Conservation (phyloP, 495 filamentous ascomycete species). For the Bacidia rubella region DNA sequence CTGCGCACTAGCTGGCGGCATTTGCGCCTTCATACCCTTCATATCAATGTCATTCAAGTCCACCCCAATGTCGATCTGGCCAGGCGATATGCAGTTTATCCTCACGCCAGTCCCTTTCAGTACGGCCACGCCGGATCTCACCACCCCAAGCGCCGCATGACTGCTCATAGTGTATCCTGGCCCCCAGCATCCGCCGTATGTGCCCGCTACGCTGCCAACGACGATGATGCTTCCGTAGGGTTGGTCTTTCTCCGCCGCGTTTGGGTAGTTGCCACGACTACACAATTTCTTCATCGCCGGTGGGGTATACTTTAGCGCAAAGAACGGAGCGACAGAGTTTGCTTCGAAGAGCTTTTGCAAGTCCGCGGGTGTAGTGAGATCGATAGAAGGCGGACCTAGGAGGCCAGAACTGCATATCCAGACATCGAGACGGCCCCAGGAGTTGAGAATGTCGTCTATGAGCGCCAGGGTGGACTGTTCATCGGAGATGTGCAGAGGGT, state of each 20-base stretch:
- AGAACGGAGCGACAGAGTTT: conserved; percentile 46
- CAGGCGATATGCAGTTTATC: conserved; percentile 45
- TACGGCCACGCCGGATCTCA: conserved; percentile 41
- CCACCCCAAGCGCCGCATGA: conserved; percentile 46
- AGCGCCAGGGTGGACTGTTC: conserved; percentile 46
- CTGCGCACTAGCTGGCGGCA: conserved; percentile 42
- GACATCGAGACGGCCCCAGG: conserved; percentile 45
- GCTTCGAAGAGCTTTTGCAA: conserved; percentile 42
- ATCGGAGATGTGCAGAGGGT: conserved; percentile 39
- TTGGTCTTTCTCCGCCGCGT: conserved; percentile 42
- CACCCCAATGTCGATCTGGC: conserved; percentile 45
- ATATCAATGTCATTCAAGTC: conserved; percentile 41
- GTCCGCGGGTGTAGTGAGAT: conserved; percentile 37
- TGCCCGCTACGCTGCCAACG: conserved; percentile 39
- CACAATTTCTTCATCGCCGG: conserved; percentile 46
- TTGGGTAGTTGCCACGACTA: conserved; percentile 38
- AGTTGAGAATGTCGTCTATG: conserved; percentile 47
- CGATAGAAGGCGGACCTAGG: conserved; percentile 41
- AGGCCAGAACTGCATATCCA: conserved; percentile 44
- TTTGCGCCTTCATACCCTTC: conserved; percentile 39
- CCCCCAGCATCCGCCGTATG: conserved; percentile 46
- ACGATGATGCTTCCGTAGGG: conserved; percentile 48
- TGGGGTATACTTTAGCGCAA: conserved; percentile 48
- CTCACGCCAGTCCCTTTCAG: conserved; percentile 45
- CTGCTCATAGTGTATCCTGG: conserved; percentile 43